Conservation (phyloP, 2,329 filamentous ascomycete species). For the Fusarium temperatum region DNA sequence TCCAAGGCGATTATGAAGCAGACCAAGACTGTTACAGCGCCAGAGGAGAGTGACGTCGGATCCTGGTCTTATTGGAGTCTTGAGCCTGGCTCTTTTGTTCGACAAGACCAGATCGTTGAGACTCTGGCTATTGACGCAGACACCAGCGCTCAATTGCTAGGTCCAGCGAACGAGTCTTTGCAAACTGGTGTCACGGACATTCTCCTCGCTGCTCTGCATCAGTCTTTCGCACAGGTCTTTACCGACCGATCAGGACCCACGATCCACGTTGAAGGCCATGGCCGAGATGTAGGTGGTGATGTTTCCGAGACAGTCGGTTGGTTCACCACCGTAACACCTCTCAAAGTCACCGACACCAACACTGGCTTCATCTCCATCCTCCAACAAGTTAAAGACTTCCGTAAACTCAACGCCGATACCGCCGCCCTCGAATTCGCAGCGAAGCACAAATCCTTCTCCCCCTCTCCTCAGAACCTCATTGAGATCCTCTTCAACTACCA, state of each 20-base stretch:
- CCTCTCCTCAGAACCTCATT: fast-evolving
- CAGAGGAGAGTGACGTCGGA: fast-evolving
- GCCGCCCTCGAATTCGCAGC: neutral
- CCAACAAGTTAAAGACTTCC: neutral
- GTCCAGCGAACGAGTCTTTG: neutral
- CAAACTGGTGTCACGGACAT: neutral
- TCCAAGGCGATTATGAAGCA: neutral
- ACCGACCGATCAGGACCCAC: neutral
- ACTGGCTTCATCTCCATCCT: neutral
- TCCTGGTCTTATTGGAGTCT: neutral
- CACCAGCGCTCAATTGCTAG: neutral
- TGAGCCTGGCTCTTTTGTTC: neutral
- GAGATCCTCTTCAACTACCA: neutral
- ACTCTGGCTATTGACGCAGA: neutral
- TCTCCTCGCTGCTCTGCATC: neutral
- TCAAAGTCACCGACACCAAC: neutral
- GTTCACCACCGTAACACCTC: neutral
- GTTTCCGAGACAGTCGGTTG: neutral
- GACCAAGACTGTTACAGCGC: fast-evolving
- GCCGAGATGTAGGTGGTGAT: neutral
- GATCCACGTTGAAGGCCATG: neutral
- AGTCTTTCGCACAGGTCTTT: neutral
- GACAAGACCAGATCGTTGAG: neutral
- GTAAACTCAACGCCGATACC: neutral
- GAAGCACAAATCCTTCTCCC: fast-evolving